These are phyloP conservation scores for Carnegiea gigantea DNA, from an alignment of 179 eudicot genomes.

Conservation along the genomic window DNA sequence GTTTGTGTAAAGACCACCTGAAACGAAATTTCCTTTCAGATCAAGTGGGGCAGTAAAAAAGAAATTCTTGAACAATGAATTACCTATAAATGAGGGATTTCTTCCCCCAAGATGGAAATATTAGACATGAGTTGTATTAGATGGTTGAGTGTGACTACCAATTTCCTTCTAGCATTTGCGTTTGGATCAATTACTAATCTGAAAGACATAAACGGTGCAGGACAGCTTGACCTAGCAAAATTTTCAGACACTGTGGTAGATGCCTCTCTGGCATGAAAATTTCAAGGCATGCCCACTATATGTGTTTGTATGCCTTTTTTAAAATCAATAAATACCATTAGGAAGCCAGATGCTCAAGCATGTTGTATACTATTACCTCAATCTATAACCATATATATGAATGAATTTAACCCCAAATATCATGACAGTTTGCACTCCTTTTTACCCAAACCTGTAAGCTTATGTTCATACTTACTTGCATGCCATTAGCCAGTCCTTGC, in stretches of 20 bases:
- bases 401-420: no score
- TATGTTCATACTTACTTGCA: not conserved
- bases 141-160: not conserved
- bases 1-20: not conserved
- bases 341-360: no score
- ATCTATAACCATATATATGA: no score
- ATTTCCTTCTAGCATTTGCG: not conserved
- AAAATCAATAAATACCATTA: no score
- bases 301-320: no score
- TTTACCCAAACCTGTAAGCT: no score
- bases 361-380: no score
- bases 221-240: not conserved
- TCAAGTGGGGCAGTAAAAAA: not conserved
- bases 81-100: not conserved
- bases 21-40: not conserved
- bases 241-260: not conserved
- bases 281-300: not conserved
- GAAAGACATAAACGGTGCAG: not conserved
- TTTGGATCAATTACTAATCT: not conserved
- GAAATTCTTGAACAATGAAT: not conserved
- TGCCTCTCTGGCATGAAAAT: not conserved
- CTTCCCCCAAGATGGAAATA: not conserved
- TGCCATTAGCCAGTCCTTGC: not conserved
- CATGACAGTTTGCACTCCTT: no score
- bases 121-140: not conserved